phyloP scores from a whole-genome alignment of 2,329 filamentous ascomycete genomes.

The Pestalotiopsis sp. region DNA sequence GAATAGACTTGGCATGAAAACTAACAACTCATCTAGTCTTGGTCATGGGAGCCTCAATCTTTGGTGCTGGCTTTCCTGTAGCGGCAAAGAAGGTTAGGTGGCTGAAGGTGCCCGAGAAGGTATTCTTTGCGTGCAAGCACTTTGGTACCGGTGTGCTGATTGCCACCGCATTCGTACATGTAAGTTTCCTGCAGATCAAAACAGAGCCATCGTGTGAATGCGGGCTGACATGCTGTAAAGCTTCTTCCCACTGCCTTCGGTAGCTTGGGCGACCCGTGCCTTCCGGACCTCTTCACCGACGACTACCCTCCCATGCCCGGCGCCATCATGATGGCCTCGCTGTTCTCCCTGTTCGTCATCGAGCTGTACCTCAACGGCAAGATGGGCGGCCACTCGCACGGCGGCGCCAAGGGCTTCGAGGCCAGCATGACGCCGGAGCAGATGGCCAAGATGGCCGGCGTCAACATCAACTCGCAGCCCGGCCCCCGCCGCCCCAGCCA shows the following conservation, averaged over 20 bases:
- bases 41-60: constrained; percentile 41
- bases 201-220: not conserved
- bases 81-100: constrained; percentile 58
- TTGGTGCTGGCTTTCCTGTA: constrained; percentile 55
- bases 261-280: constrained; percentile 53
- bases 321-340: constrained; percentile 66
- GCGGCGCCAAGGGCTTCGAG: constrained; percentile 53
- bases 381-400: constrained; percentile 61
- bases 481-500: constrained; percentile 37
- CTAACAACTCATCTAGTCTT: constrained; percentile 32
- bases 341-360: constrained; percentile 64
- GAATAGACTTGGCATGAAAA: no score
- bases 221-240: constrained; percentile 26
- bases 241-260: constrained; percentile 63
- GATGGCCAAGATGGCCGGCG: constrained; percentile 16
- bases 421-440: constrained; percentile 13
- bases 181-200: constrained; percentile 32
- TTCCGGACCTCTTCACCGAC: constrained; percentile 61
- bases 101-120: constrained; percentile 57
- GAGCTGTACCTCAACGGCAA: constrained; percentile 65
- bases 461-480: constrained; percentile 22
- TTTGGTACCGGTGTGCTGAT: constrained; percentile 74
- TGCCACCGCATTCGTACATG: constrained; percentile 74
- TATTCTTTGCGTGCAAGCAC: constrained; percentile 66
- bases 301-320: constrained; percentile 64